Conservation (phyloP, 2,329 filamentous ascomycete genomes). For the Plectosphaerella cucumerina region DNA sequence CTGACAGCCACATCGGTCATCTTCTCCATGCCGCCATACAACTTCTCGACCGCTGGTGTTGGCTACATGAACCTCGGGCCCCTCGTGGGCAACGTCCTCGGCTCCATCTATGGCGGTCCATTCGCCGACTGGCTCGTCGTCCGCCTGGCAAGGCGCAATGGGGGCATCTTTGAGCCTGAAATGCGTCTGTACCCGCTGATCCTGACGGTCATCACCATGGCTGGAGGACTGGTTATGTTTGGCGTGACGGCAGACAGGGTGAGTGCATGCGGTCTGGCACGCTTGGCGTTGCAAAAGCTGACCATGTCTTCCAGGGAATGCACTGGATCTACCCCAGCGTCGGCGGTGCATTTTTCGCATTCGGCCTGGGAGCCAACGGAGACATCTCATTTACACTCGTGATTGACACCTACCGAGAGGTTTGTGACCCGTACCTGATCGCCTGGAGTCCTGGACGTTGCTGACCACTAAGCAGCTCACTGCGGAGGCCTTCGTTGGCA, state of each 20-base stretch:
- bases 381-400: conserved; percentile 27
- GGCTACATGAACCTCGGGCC: conserved; percentile 21
- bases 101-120: conserved; percentile 28
- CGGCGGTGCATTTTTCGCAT: conserved; percentile 28
- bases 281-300: background rate
- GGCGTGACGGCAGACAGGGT: conserved; percentile 26
- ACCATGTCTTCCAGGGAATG: conserved; percentile 18
- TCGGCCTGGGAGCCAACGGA: conserved; percentile 28
- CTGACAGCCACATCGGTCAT: conserved; percentile 22
- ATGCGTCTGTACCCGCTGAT: conserved; percentile 30
- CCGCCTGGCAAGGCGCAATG: conserved; percentile 27
- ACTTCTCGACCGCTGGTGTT: conserved; percentile 17
- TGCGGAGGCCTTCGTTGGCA: conserved; percentile 22
- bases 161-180: conserved; percentile 36
- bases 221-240: conserved; percentile 30
- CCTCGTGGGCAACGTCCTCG: conserved; percentile 32
- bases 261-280: conserved; percentile 3
- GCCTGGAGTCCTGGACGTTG: background rate
- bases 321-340: conserved; percentile 33
- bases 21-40: conserved; percentile 25
- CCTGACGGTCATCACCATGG: conserved; percentile 20
- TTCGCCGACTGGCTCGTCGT: conserved; percentile 32
- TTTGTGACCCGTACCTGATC: conserved; percentile 10
- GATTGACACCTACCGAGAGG: conserved; percentile 30
- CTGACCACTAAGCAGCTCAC: conserved; percentile 14